Evolutionary conservation across 2,329 filamentous ascomycete genomes (phyloP).

Genomic region (Xylaria sp.): DNA sequence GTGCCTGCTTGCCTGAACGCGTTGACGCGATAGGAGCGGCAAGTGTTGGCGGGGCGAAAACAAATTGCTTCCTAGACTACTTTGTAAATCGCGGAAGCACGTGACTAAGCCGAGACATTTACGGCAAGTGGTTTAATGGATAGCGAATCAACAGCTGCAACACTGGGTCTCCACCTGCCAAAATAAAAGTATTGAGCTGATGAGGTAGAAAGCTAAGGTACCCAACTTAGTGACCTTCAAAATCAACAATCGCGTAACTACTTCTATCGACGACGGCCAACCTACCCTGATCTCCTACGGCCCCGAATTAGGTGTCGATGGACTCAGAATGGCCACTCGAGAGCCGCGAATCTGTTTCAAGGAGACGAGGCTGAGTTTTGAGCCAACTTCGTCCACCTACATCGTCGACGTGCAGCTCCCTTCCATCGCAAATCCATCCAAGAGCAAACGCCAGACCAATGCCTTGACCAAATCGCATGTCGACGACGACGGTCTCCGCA

Average conservation of each 20-base stretch:
- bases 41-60: slow-evolving; percentile 41
- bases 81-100: slow-evolving; percentile 46
- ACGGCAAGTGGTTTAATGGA: background rate
- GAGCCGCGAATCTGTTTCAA: slow-evolving; percentile 79
- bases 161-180: slow-evolving; percentile 19
- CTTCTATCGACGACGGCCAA: slow-evolving; percentile 25
- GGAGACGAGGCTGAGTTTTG: slow-evolving; percentile 86
- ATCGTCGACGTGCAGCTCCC: slow-evolving; percentile 77
- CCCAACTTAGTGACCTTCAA: background rate
- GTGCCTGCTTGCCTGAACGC: slow-evolving; percentile 32
- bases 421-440: slow-evolving; percentile 60
- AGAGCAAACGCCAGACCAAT: slow-evolving; percentile 56
- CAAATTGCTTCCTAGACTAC: slow-evolving; percentile 34
- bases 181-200: background rate
- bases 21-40: slow-evolving; percentile 42
- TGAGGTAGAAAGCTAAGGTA: background rate
- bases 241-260: slow-evolving; percentile 37
- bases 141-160: background rate
- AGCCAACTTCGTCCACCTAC: slow-evolving; percentile 75
- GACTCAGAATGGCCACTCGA: slow-evolving; percentile 73
- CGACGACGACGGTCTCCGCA: slow-evolving; percentile 80
- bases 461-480: slow-evolving; percentile 53
- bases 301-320: slow-evolving; percentile 59
- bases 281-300: slow-evolving; percentile 37
- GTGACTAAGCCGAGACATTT: slow-evolving; percentile 36